Conservation (phyloP, 2,329 filamentous ascomycete genomes). For the Ascomycota sp. region DNA sequence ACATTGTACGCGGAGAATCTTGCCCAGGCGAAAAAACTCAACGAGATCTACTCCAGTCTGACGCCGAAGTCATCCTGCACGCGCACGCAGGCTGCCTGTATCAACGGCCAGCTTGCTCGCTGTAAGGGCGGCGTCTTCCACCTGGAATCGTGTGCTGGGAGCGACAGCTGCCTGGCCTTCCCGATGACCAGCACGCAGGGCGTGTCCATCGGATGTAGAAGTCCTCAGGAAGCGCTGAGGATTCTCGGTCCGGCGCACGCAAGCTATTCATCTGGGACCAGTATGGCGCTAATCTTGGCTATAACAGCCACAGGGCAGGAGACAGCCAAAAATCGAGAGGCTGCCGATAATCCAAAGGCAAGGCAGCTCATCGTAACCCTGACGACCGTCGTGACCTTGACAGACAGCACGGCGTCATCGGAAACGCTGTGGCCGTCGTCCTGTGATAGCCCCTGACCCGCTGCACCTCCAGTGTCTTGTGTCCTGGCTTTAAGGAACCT, state of each 20-base stretch:
- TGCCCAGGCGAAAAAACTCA: slow-evolving; percentile 20
- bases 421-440: background rate
- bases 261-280: background rate
- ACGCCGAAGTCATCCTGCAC: slow-evolving; percentile 24
- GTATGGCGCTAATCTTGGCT: background rate
- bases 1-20: slow-evolving; percentile 23
- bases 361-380: slow-evolving; percentile 8
- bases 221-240: slow-evolving; percentile 15
- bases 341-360: too few relatives aligned
- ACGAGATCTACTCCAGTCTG: slow-evolving; percentile 22
- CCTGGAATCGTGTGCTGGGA: slow-evolving; percentile 15
- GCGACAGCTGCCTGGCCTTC: slow-evolving; percentile 26
- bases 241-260: slow-evolving; percentile 16
- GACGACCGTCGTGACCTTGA: slow-evolving; percentile 10
- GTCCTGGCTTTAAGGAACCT: too few relatives aligned
- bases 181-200: slow-evolving; percentile 27
- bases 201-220: slow-evolving; percentile 25
- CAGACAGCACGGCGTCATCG: slow-evolving; percentile 4
- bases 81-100: slow-evolving; percentile 26
- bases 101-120: slow-evolving; percentile 23
- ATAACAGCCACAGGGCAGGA: background rate
- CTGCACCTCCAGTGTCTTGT: background rate
- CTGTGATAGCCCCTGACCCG: background rate
- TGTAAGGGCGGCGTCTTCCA: slow-evolving; percentile 23
- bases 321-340: background rate